Evolutionary conservation across 2,329 filamentous ascomycete genomes (phyloP), one percentile per base, ranked within the genome.

Genomic region (Stagonosporopsis vannaccii): DNA sequence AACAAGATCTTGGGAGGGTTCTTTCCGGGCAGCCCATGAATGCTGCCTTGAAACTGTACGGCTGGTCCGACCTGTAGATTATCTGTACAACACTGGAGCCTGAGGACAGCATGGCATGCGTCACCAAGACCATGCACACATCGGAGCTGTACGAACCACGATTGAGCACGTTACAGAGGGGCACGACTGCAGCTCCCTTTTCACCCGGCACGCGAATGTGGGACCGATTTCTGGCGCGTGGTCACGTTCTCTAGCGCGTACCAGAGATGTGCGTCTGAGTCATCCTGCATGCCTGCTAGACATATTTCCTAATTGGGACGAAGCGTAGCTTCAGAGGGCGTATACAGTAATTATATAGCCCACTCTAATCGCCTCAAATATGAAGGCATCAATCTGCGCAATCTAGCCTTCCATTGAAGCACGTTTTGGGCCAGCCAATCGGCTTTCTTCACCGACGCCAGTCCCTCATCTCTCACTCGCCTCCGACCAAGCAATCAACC

Each of bases 1-100:
- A 77, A 85, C 61, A 82, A 84, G 70, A 79, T 91, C 57, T 70
- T 85, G 15, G 67, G 73, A 44, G 72, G 68, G 57, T 87, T 83
- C 67, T 88, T 79, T 70, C 33, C 62, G 0, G 39, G 52, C n/a
- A 30, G 30, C 8, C 43, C 52, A 20, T 67, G 53, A 52, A 4
- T 7, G 23, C 7, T 45, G 41, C 13, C 36, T 28, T 32, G 6
- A 19, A 17, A 22, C 11, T 17, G n/a, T n/a, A n/a, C 19, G 13
- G 30, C n/a, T 47, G 20, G 30, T 22, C 15, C 20, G 6, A 32
- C 45, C 15, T 51, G 53, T 56, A 51, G 17, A 13, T 4, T 33
- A 43, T 15, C 2, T 51, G 53, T 56, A 56, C 47, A 44, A 56
- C 32, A 51, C 26, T 33, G 42, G 20, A 35, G 39, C 47, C 26